Base-by-base conservation (phyloP, 495 filamentous ascomycete species). In the Bathelium albidoporum region DNA sequence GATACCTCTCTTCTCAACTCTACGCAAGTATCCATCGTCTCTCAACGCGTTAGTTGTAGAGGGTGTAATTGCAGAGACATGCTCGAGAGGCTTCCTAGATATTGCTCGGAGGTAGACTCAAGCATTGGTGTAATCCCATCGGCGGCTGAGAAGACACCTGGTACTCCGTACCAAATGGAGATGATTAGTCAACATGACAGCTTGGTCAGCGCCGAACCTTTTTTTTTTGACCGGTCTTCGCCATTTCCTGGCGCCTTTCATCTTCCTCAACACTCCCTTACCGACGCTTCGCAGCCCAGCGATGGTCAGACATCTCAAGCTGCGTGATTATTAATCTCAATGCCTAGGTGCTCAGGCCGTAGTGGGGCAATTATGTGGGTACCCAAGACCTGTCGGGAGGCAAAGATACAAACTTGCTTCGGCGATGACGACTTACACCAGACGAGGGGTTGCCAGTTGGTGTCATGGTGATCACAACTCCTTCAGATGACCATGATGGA, bases 11-110 rank as follows among this genome's bases (percentile, higher is more conserved):
- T 85, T 81, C 79, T 97, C 93, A 22, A 97, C 84, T 41, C 88
- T 84, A 70, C 97, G 85, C 2, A 81, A 78, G 72, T 96, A 97
- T 64, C 89, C 64, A 12, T 71, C 94, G 29, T 89, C 87, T 55
- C 95, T 79, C 60, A 97, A 83, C 59, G 84, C 82, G 76, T 89
- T 89, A 62, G 87, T 78, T 28, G 89, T 94, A 31, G 85, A 81
- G 2, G 87, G 87, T 18, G 86, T 89, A 22, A 84, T 72, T 67
- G 71, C 67, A 22, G 69, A 72, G 31, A 68, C 66, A 62, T 73
- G 73, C 61, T 77, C 73, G 28, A 74, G 64, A 5, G 66, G 66
- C 49, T 55, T 55, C 5, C 22, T 9, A 55, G 49, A 55, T 29
- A 9, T 24, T 10, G 49, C 29, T 11, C 49, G 49, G 5, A 55